Conservation (phyloP, 139 green algal species). For the Astrephomene gubernaculifera region DNA sequence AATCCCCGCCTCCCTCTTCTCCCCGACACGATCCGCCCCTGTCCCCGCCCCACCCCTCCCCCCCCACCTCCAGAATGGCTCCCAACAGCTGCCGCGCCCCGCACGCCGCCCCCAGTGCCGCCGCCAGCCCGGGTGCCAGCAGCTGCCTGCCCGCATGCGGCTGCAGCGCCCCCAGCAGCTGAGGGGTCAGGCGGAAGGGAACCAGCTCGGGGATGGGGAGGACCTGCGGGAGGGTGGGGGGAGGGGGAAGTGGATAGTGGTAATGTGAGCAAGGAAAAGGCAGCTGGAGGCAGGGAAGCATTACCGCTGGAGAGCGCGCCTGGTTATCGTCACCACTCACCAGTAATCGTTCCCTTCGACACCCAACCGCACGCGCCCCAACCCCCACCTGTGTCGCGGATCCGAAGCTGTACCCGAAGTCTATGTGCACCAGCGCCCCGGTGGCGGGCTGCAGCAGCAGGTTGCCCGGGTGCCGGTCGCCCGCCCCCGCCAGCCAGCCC, state of each 20-base stretch:
- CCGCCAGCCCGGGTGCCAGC: slow-evolving; percentile 59
- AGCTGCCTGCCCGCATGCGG: slow-evolving; percentile 64
- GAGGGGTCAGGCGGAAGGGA: slow-evolving; percentile 79
- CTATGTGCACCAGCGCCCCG: slow-evolving; percentile 72
- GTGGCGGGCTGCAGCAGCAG: slow-evolving; percentile 70
- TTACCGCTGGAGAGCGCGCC: too few relatives aligned
- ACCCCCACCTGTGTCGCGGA: slow-evolving; percentile 54
- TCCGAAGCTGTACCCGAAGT: slow-evolving; percentile 88
- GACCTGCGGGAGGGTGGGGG: too few relatives aligned
- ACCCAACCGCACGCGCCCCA: not conserved
- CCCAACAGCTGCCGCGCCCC: slow-evolving; percentile 44
- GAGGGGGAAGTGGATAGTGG: too few relatives aligned
- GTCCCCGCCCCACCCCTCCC: not conserved
- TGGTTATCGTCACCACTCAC: not conserved
- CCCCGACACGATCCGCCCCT: not conserved
- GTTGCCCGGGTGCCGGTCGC: slow-evolving; percentile 82
- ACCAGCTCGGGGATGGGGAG: slow-evolving; percentile 80
- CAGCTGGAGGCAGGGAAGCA: too few relatives aligned
- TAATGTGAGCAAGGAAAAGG: too few relatives aligned
- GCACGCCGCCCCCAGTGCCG: slow-evolving; percentile 43
- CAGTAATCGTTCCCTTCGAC: not conserved
- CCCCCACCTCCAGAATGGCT: slow-evolving; percentile 35
- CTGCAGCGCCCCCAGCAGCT: slow-evolving; percentile 65
- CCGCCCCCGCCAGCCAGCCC: slow-evolving; percentile 74
- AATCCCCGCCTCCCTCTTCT: not conserved